Evolutionary conservation across 73 alveolate species (phyloP), one percentile per base, ranked within the genome.

Genomic region (Symbiodinium natans): DNA sequence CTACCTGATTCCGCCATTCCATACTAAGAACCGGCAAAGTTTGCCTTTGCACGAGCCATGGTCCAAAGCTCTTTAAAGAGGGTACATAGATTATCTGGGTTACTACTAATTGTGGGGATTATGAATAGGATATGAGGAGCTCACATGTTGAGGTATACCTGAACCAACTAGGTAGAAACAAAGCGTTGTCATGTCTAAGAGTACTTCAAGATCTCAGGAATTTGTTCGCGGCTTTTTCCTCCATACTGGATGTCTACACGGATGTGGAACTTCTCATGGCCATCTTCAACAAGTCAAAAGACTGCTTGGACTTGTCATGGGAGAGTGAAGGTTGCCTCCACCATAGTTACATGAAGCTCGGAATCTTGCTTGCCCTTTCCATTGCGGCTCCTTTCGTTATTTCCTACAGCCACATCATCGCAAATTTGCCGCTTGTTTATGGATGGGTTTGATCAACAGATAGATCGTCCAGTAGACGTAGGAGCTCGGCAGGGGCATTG

Each of bases 341-440:
- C 21, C 63, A 82, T 33, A 39, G 68, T 38, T 82, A 82, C 89
- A 82, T 39, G 63, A 82, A 38, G 71, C 89, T 82, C 23, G 89
- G 68, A 38, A 39, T 82, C 59, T 10, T 39, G 59, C 89, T 82
- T 13, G 63, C 89, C 38, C 54, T 82, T 39, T 82, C 68, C 33
- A 82, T 82, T 3, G 59, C 36, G 68, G 89, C 89, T 39, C 89
- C 89, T 7, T 82, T 38, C 68, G 38, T 82, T 68, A 82, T 82
- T 27, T 38, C 89, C 39, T 82, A 82, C 89, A 40, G 89, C 63
- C 89, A 82, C 63, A 39, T 82, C 38, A 39, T 82, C 11, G 89
- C 63, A 17, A 82, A 38, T 39, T 68, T 82, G 59, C 86, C n/a
- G 41, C 86, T 75, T 75, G 86, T 31, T 39, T 63, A 29, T 6